phyloP scores from a whole-genome alignment of 257 asterid genomes.

The Plectranthus barbatus region DNA sequence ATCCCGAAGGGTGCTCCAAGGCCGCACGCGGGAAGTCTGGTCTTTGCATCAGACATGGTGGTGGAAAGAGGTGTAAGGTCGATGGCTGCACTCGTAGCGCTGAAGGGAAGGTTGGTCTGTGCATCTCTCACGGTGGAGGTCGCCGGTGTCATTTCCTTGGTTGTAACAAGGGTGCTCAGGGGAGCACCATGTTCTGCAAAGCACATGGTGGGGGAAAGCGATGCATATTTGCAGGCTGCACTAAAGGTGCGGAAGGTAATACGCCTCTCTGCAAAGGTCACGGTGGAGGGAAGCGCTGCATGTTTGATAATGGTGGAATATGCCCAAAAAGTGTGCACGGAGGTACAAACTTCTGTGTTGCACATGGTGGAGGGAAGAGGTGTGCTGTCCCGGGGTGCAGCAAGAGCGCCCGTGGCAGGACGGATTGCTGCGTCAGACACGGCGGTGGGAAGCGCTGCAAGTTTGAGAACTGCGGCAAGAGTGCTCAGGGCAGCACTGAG shows the following conservation, averaged over 20 bases:
- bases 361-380: slow-evolving; percentile 93
- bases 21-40: slow-evolving; percentile 95
- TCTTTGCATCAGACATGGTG: slow-evolving; percentile 88
- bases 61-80: slow-evolving; percentile 83
- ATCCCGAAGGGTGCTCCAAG: slow-evolving; percentile 55
- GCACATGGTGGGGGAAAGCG: no score
- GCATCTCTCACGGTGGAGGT: slow-evolving; percentile 97
- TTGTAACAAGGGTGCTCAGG: slow-evolving; percentile 82
- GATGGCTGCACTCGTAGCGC: slow-evolving; percentile 93
- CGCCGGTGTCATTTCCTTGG: slow-evolving; percentile 60
- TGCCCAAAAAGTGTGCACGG: slow-evolving; percentile 97
- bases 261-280: slow-evolving; percentile 96
- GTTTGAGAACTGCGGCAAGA: slow-evolving; percentile 46
- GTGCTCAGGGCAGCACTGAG: no score
- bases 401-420: slow-evolving; percentile 87
- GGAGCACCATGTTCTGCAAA: slow-evolving; percentile 82
- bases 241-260: slow-evolving; percentile 89
- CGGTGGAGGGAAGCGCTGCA: slow-evolving; percentile 93
- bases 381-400: slow-evolving; percentile 64
- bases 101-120: slow-evolving; percentile 79
- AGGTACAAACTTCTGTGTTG: slow-evolving; percentile 84
- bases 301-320: slow-evolving; percentile 80
- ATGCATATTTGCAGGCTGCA: slow-evolving; percentile 75
- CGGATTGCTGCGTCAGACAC: slow-evolving; percentile 78
- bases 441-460: slow-evolving; percentile 90